These are phyloP conservation scores for Lachancea kluyveri DNA, from an alignment of 805 yeast species.

Conservation along the genomic window DNA sequence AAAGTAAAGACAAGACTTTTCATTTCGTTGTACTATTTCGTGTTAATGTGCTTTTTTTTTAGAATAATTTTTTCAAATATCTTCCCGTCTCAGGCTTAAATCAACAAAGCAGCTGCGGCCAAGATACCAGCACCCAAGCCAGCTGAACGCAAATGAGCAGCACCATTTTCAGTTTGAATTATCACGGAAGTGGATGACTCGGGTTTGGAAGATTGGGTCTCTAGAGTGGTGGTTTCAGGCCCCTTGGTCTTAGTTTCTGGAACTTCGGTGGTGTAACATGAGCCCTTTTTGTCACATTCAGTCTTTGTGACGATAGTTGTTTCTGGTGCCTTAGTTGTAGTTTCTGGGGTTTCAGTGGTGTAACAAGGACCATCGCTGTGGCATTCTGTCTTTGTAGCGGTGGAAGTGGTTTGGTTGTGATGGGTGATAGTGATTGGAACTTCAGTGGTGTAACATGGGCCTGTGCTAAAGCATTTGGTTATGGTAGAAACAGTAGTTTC, in stretches of 20 bases:
- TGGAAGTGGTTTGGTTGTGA: too few species aligned
- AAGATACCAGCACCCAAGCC: conserved; percentile 13
- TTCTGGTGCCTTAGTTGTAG: background rate
- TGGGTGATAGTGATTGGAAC: too few species aligned
- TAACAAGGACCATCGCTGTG: too few species aligned
- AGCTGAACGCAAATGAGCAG: conserved; percentile 5
- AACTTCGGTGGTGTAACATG: background rate
- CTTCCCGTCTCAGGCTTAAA: too few species aligned
- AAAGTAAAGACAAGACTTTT: too few species aligned
- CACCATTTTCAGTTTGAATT: conserved; percentile 16
- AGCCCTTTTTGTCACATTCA: background rate
- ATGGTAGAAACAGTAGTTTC: conserved; percentile 3
- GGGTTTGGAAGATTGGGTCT: conserved; percentile 1
- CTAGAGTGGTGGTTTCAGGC: background rate
- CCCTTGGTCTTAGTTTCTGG: conserved; percentile 5
- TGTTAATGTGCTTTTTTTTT: too few species aligned
- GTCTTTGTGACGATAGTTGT: background rate
- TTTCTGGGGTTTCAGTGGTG: background rate
- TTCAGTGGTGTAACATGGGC: background rate
- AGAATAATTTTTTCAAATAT: too few species aligned
- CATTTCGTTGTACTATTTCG: too few species aligned
- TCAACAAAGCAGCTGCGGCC: conserved; percentile 14
- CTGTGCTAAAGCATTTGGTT: background rate
- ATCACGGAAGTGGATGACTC: conserved; percentile 1
- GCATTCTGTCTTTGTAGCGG: too few species aligned